Evolutionary conservation across 1,284 basidiomycete genomes (phyloP).

Genomic region (Hemileia vastatrix): DNA sequence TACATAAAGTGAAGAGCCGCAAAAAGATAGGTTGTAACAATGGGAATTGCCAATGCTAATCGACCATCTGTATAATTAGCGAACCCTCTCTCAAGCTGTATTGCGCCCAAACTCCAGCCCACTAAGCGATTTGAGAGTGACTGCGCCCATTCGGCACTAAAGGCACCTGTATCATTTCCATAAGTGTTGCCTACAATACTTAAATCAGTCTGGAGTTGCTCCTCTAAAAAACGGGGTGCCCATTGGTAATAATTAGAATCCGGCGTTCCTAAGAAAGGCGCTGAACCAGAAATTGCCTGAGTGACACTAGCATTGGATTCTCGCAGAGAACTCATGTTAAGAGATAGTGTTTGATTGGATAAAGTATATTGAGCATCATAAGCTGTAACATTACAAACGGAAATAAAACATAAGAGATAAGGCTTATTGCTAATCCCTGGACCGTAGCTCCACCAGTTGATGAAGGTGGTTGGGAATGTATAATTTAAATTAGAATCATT

Average conservation of each 20-base stretch:
- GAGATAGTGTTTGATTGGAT: neutral
- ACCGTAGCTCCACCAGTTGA: neutral
- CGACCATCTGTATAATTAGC: neutral
- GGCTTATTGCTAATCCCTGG: neutral
- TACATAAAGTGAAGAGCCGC: neutral
- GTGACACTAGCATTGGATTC: neutral
- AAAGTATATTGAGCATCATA: constrained; percentile 1
- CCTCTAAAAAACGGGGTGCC: neutral
- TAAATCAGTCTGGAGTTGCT: neutral
- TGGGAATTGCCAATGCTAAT: neutral
- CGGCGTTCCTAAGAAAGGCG: neutral
- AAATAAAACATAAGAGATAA: neutral
- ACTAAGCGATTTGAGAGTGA: neutral
- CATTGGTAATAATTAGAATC: neutral
- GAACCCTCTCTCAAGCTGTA: neutral
- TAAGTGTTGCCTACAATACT: neutral
- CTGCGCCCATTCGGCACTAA: neutral
- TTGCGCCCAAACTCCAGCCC: neutral
- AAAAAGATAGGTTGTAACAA: neutral
- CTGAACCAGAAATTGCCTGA: neutral
- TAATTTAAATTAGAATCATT: neutral
- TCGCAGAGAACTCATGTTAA: neutral
- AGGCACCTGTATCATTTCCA: neutral
- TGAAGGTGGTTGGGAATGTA: neutral
- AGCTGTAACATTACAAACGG: neutral